Evolutionary conservation across 2,329 filamentous ascomycete genomes (phyloP), one percentile per base, ranked within the genome.

Genomic region (Cladosporium sp.): DNA sequence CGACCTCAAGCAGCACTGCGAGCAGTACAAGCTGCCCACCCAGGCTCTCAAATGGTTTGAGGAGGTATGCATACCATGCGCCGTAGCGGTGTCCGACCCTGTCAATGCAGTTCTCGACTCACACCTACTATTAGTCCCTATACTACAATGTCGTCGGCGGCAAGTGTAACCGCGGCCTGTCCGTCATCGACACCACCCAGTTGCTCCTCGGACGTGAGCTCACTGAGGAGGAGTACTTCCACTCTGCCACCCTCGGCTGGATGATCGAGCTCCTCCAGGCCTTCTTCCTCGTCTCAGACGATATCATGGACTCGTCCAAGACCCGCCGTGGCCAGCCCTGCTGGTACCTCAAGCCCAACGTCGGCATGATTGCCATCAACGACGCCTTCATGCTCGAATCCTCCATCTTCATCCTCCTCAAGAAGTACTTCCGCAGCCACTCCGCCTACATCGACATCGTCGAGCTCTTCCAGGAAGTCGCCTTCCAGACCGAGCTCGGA

Each of bases 151-250:
- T 90, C 6, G 80, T 94, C 56, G 94, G 94, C 67, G 94, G 94
- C 73, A 99, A 99, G 82, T 96, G 92, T 81, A 99, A 99, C 80
- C 91, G 94, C 72, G 94, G 94, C 78, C 95, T 99, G 85, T 97
- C 92, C 50, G 93, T 97, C 61, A 88, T 94, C 66, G 94, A 99
- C 78, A 94, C 92, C 49, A 87, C 88, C 65, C 88, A 90, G 65
- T 81, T 94, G 69, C 86, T 97, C 63, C 84, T 92, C 71, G 82
- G 84, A 69, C 79, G 82, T 67, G 79, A 88, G 58, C 85, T 97
- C 64, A 84, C 80, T 65, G 83, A 90, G 63, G 84, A 93, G 60
- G 88, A 97, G 78, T 96, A 92, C 82, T 94, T 95, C 80, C 82
- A 90, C 67, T 82, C 93, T 50, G 90, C 92, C 45, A 88, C 90